Evolutionary conservation across 1,284 basidiomycete species (phyloP).

Genomic region (Malassezia sp.): DNA sequence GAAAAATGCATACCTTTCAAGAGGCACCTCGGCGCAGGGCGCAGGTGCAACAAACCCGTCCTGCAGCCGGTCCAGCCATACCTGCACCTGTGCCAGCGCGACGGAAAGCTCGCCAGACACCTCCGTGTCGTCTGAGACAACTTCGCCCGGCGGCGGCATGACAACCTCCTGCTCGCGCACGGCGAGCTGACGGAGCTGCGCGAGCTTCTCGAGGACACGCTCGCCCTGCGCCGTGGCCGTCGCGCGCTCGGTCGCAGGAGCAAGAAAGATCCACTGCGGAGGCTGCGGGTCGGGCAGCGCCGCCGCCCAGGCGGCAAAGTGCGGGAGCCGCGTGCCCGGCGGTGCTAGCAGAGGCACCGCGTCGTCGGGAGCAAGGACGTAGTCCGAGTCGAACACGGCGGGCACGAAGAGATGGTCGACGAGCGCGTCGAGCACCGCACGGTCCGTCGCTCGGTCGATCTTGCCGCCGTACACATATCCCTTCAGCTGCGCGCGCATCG

Average conservation of each 20-base stretch:
- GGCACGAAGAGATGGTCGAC: conserved; percentile 42
- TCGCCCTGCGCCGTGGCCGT: conserved; percentile 36
- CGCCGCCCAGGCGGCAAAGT: conserved; percentile 36
- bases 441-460: conserved; percentile 40
- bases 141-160: no score
- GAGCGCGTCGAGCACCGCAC: conserved; percentile 40
- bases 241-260: conserved; percentile 40
- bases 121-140: no score
- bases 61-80: no score
- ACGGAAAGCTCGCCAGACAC: no score
- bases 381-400: conserved; percentile 33
- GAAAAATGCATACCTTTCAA: no score
- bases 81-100: no score
- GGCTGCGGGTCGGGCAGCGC: conserved; percentile 43
- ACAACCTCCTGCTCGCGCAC: not conserved
- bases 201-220: conserved; percentile 32
- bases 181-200: conserved; percentile 34
- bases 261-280: conserved; percentile 41
- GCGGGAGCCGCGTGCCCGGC: conserved; percentile 40
- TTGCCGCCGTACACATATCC: conserved; percentile 43
- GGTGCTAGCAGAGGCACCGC: conserved; percentile 31
- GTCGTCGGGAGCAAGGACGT: conserved; percentile 31
- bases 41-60: no score
- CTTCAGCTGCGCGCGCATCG: conserved; percentile 37
- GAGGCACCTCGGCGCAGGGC: no score